A percentile compares a stretch with the other conserved stretches of the same genome.
Evolutionary conservation across 192 early-diverging fungal species (phyloP).

Genomic region (Allomyces macrogynus): DNA sequence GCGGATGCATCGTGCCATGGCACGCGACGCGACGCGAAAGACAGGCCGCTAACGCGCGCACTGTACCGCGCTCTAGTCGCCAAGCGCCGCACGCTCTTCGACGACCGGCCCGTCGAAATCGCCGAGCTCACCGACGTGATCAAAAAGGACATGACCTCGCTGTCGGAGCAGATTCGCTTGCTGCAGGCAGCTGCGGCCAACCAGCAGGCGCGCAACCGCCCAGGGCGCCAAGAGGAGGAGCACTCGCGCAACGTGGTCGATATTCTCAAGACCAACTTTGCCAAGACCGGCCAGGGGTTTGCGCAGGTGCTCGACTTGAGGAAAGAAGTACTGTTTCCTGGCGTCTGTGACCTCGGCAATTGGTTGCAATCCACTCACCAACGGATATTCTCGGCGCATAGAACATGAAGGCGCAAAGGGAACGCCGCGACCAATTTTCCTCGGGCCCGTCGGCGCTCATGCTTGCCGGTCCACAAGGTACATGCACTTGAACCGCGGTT

Average conservation of each 20-base stretch:
- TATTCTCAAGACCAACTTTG: conserved; percentile 74
- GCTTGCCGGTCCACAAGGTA: neutral
- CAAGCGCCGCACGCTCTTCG: conserved; percentile 88
- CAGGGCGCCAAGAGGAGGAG: conserved; percentile 47
- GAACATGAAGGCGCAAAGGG: conserved; percentile 86
- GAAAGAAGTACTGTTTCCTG: conserved; percentile 14
- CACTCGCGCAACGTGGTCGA: conserved; percentile 86
- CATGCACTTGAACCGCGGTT: conserved; percentile 1
- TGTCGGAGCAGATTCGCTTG: conserved; percentile 82
- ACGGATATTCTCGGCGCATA: conserved; percentile 5
- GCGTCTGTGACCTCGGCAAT: too few relatives aligned
- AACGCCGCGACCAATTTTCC: conserved; percentile 72
- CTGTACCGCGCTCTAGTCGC: conserved; percentile 39
- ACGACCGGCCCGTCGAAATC: conserved; percentile 90
- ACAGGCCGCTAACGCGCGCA: too few relatives aligned
- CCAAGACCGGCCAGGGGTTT: conserved; percentile 70
- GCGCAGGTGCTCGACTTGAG: conserved; percentile 92
- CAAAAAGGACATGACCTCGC: conserved; percentile 86
- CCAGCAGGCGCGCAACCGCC: conserved; percentile 12
- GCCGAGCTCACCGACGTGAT: conserved; percentile 82
- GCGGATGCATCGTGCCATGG: too few relatives aligned
- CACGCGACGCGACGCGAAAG: too few relatives aligned
- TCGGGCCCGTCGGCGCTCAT: conserved; percentile 20
- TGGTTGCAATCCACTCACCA: too few relatives aligned
- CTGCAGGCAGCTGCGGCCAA: conserved; percentile 52